A percentile compares a stretch with the other conserved stretches of the same genome.
These are phyloP conservation scores for Epithemia pelagica DNA, from an alignment of 108 stramenopile species.

Conservation along the genomic window DNA sequence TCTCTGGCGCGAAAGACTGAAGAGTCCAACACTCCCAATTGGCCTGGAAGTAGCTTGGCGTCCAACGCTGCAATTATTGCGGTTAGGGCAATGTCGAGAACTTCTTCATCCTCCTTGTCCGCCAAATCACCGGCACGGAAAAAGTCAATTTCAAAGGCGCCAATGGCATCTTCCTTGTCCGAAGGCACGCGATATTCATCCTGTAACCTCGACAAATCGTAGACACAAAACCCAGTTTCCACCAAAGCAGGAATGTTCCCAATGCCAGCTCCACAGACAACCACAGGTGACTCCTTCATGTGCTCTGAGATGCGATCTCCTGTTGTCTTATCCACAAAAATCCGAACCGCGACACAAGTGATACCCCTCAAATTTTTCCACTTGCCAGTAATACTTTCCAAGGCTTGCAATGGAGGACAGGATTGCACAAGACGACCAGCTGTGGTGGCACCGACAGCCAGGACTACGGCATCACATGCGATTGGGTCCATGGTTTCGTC, in stretches of 20 bases:
- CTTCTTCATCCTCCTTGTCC: conserved; percentile 37
- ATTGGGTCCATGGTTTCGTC: conserved; percentile 26
- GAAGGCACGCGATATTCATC: conserved; percentile 37
- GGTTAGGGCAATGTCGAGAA: conserved; percentile 36
- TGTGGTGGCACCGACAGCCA: conserved; percentile 70
- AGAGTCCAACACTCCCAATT: conserved; percentile 28
- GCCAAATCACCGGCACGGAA: conserved; percentile 71
- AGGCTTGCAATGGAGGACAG: conserved; percentile 40
- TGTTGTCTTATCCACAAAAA: conserved; percentile 41
- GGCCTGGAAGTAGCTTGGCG: not conserved
- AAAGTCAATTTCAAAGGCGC: conserved; percentile 60
- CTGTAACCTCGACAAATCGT: conserved; percentile 74
- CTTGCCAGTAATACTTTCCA: conserved; percentile 24
- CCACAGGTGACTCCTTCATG: conserved; percentile 70
- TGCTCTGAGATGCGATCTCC: conserved; percentile 6
- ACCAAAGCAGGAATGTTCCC: conserved; percentile 47
- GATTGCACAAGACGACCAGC: conserved; percentile 32
- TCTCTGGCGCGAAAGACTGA: conserved; percentile 59
- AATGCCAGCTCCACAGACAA: conserved; percentile 69
- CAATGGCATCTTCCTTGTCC: conserved; percentile 17
- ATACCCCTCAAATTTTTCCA: conserved; percentile 70
- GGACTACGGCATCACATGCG: conserved; percentile 62
- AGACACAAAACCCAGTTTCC: conserved; percentile 81
- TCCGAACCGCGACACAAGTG: conserved; percentile 72
- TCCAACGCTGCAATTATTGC: conserved; percentile 58